Evolutionary conservation across 768 basidiomycete species (phyloP).

Genomic region (Amanita jacksonii): DNA sequence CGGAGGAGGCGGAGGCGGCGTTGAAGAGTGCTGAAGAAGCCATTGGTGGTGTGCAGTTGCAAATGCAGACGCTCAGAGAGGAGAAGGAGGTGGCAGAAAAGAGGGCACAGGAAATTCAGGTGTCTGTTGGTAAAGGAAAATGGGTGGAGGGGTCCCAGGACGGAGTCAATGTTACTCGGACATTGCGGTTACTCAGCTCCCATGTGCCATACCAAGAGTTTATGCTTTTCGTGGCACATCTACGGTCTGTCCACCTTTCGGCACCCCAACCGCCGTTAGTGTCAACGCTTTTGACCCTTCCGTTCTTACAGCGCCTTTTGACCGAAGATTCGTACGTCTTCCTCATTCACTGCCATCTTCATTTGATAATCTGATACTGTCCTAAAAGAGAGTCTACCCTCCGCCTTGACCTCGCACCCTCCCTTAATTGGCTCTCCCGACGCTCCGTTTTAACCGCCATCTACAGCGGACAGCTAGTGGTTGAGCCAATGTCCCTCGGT

Average conservation of each 20-base stretch:
- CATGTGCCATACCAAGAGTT: constrained; percentile 81
- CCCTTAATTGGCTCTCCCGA: constrained; percentile 89
- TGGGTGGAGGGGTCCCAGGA: constrained; percentile 39
- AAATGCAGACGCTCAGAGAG: constrained; percentile 67
- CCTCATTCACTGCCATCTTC: constrained; percentile 6
- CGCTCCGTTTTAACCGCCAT: constrained; percentile 79
- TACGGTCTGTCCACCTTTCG: constrained; percentile 59
- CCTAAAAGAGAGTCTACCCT: constrained; percentile 75
- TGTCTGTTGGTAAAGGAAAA: constrained; percentile 59
- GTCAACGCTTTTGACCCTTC: constrained; percentile 62
- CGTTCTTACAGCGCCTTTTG: constrained; percentile 68
- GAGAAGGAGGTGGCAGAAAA: constrained; percentile 58
- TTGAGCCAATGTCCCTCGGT: constrained; percentile 73
- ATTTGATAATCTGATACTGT: constrained; percentile 11
- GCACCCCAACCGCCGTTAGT: constrained; percentile 57
- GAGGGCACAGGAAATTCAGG: constrained; percentile 38
- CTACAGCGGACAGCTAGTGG: constrained; percentile 74
- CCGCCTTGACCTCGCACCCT: constrained; percentile 88
- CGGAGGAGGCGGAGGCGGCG: constrained; percentile 66
- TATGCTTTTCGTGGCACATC: constrained; percentile 62
- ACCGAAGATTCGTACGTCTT: constrained; percentile 79
- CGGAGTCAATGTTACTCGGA: constrained; percentile 18
- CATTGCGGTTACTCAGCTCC: constrained; percentile 46
- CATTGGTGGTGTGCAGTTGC: constrained; percentile 72
- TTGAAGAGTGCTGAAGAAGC: constrained; percentile 81